Conservation (phyloP, 305 asterid species). For the Fraxinus platypoda region DNA sequence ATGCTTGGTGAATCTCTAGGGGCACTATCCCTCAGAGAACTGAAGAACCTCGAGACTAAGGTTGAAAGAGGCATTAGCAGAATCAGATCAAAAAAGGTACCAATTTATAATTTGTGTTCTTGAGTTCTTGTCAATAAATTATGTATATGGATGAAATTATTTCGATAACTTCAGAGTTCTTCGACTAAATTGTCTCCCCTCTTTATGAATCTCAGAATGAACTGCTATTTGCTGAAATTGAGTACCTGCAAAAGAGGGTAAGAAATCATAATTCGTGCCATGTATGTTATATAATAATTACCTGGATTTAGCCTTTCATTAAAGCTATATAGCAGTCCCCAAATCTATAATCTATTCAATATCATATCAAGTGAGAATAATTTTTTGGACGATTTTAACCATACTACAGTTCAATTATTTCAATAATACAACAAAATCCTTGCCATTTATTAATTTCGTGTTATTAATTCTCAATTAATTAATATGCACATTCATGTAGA, state of each 20-base stretch:
- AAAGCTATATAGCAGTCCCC: not conserved
- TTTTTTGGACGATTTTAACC: too few species aligned
- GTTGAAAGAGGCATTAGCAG: constrained; percentile 64
- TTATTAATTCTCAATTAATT: too few species aligned
- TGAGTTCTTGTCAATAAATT: not conserved
- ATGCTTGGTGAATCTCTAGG: constrained; percentile 72
- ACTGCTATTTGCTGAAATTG: constrained; percentile 76
- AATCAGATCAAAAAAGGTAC: constrained; percentile 75
- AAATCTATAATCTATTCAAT: not conserved
- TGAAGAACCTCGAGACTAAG: constrained; percentile 57
- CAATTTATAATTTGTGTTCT: not conserved
- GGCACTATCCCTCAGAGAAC: constrained; percentile 44
- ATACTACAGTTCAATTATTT: too few species aligned
- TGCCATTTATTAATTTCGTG: too few species aligned
- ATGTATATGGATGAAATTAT: not conserved
- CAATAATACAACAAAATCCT: too few species aligned
- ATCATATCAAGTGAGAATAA: too few species aligned
- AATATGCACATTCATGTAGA: too few species aligned
- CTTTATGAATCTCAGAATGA: constrained; percentile 53
- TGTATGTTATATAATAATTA: not conserved
- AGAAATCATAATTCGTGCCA: constrained; percentile 13
- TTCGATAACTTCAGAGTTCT: not conserved
- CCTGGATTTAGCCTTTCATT: not conserved
- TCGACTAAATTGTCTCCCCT: not conserved
- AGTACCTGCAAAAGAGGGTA: constrained; percentile 89